Percentiles rank a stretch among this genome's conserved stretches.
Evolutionary conservation across 257 asterid species (phyloP).

Genomic region (Jasminum sambac): DNA sequence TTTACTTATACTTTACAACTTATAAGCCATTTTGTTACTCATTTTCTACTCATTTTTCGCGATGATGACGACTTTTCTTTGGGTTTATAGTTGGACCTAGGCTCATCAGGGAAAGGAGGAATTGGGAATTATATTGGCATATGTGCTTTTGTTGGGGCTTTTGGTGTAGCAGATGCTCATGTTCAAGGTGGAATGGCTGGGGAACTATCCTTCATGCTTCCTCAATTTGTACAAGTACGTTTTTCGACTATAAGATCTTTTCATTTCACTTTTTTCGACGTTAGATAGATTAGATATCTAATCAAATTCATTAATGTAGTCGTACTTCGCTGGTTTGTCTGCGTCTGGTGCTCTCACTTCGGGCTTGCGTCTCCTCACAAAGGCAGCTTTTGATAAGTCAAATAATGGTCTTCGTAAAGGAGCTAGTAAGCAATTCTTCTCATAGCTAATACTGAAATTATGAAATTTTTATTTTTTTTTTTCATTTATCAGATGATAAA

Average conservation of each 20-base stretch:
- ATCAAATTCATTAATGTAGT: slow-evolving; percentile 37
- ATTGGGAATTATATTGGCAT: slow-evolving; percentile 54
- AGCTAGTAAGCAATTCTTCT: slow-evolving; percentile 50
- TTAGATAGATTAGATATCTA: not conserved
- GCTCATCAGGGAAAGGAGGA: slow-evolving; percentile 72
- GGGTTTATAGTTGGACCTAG: slow-evolving; percentile 59
- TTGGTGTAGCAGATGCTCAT: slow-evolving; percentile 83
- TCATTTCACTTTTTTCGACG: not conserved
- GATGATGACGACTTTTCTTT: not conserved
- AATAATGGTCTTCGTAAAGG: slow-evolving; percentile 79
- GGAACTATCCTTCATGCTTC: slow-evolving; percentile 78
- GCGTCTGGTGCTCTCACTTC: slow-evolving; percentile 91
- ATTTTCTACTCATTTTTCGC: not conserved
- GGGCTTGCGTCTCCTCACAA: slow-evolving; percentile 68
- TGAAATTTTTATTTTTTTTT: not conserved
- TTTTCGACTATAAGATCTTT: not conserved
- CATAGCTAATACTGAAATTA: not conserved
- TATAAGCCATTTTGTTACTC: not conserved
- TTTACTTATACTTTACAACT: no score
- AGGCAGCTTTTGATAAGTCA: slow-evolving; percentile 71
- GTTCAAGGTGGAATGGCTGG: slow-evolving; percentile 93
- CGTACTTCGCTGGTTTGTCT: slow-evolving; percentile 83
- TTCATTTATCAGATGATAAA: not conserved
- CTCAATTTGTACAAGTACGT: slow-evolving; percentile 72
- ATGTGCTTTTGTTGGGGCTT: slow-evolving; percentile 65